Base-by-base conservation (phyloP, 148 eudicot species). In the Fagopyrum tataricum region DNA sequence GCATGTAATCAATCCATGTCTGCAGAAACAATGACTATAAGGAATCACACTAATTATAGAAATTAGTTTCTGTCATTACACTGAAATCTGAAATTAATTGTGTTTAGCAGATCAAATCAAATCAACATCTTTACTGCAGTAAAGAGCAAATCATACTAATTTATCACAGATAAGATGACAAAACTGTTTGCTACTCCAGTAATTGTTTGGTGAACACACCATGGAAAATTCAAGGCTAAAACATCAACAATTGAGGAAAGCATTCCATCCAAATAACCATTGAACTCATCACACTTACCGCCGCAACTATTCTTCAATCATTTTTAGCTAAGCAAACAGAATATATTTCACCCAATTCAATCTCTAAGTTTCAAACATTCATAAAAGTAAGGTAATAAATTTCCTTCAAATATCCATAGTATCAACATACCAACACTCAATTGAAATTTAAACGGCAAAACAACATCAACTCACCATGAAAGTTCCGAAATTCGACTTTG, bases 401-500 rank as follows among this genome's bases (percentile, higher is more conserved):
- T 64, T 40, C 44, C 21, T 46, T 37, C 43, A 73, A 44, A n/a
- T 37, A 39, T 14, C 14, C 44, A 64, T 39, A 37, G 5, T 37
- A 64, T 64, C 69, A 15, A 23, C 37, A 37, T 37, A 8, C 39
- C 67, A 61, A 61, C 41, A 56, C 24, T 56, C 56, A n/a, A 59
- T 48, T 4, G 23, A 55, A 70, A 62, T 5, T 13, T 3, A 39
- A 39, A 10, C 67, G 41, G 55, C 15, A 46, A 24, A 10, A 5
- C 44, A 46, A 17, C 7, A 48, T 40, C 37, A 18, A 55, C 88
- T 77, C 66, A 93, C 98, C 95, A 90, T 89, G 77, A 95, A 95
- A 74, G 77, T 80, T 72, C 77, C 90, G 79, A 95, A 95, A 86
- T 91, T 84, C 10, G 96, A 76, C 72, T 85, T 84, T 8, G 72